Conservation (phyloP, 2,329 filamentous ascomycete genomes). For the Trichoderma oligosporum region DNA sequence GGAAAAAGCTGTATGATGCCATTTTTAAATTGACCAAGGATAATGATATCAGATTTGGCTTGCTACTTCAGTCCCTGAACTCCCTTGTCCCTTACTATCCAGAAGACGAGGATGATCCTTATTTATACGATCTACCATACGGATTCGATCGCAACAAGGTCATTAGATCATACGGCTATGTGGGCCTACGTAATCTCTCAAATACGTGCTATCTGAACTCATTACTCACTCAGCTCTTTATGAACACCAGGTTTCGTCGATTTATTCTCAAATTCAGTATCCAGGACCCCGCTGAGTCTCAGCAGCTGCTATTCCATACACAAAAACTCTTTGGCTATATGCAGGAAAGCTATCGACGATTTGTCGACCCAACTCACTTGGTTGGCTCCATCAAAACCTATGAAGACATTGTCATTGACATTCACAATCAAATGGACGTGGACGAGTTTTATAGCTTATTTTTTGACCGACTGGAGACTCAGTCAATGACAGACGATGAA, state of each 20-base stretch:
- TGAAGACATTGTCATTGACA: constrained; percentile 77
- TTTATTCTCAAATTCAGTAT: constrained; percentile 72
- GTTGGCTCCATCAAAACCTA: constrained; percentile 77
- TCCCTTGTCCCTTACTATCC: constrained; percentile 38
- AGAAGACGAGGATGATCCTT: constrained; percentile 46
- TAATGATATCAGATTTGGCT: constrained; percentile 44
- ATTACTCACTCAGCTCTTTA: constrained; percentile 88
- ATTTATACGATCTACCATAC: constrained; percentile 58
- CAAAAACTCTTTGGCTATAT: constrained; percentile 79
- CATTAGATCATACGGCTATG: constrained; percentile 74
- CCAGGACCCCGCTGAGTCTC: constrained; percentile 50
- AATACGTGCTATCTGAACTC: constrained; percentile 99
- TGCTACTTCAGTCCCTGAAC: constrained; percentile 45
- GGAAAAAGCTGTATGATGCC: constrained; percentile 58
- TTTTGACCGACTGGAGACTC: constrained; percentile 85
- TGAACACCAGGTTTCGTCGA: constrained; percentile 82
- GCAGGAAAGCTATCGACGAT: constrained; percentile 75
- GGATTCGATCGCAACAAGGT: constrained; percentile 62
- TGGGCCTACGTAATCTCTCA: constrained; percentile 86
- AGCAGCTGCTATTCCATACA: constrained; percentile 70
- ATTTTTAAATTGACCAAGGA: constrained; percentile 55
- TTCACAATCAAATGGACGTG: constrained; percentile 92
- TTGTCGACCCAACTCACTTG: constrained; percentile 67
- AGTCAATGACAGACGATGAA: constrained; percentile 63
- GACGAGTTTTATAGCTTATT: constrained; percentile 96